These are phyloP conservation scores for Turnera subulata DNA, from an alignment of 345 rosid species.

Conservation along the genomic window DNA sequence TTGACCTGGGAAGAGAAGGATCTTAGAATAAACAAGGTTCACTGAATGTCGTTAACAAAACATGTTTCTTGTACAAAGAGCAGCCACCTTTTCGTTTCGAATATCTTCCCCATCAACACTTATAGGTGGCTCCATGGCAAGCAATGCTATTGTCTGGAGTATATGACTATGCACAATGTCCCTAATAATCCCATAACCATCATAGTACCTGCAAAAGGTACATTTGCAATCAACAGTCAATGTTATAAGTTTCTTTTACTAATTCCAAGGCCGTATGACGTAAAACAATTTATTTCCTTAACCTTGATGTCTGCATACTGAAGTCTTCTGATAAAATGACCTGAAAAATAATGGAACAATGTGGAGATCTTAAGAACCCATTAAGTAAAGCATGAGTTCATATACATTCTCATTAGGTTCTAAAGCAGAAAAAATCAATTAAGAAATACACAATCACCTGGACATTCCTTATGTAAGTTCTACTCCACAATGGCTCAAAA, in stretches of 20 bases:
- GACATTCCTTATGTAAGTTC: constrained; percentile 54
- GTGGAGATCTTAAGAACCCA: constrained; percentile 12
- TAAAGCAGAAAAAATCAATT: not conserved
- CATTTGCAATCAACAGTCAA: constrained; percentile 3
- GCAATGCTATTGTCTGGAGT: constrained; percentile 69
- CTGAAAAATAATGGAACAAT: constrained; percentile 34
- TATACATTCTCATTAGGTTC: not conserved
- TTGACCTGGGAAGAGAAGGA: constrained; percentile 50
- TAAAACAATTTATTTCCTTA: constrained; percentile 2
- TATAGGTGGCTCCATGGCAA: constrained; percentile 83
- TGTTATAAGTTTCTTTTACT: constrained; percentile 11
- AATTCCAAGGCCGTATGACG: not conserved
- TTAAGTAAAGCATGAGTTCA: not conserved
- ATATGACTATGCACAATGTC: constrained; percentile 73
- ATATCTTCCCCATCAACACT: constrained; percentile 82
- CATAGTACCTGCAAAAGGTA: constrained; percentile 49
- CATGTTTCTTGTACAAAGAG: not conserved
- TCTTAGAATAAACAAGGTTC: not conserved
- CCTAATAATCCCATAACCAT: constrained; percentile 74
- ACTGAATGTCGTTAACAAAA: not conserved
- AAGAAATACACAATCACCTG: constrained; percentile 38
- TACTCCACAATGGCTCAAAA: constrained; percentile 75
- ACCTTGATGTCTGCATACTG: constrained; percentile 46
- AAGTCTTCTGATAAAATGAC: constrained; percentile 61
- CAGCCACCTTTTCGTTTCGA: constrained; percentile 64